phyloP scores from a whole-genome alignment of 1,139 yeast species.

The Yamadazyma triangularis region DNA sequence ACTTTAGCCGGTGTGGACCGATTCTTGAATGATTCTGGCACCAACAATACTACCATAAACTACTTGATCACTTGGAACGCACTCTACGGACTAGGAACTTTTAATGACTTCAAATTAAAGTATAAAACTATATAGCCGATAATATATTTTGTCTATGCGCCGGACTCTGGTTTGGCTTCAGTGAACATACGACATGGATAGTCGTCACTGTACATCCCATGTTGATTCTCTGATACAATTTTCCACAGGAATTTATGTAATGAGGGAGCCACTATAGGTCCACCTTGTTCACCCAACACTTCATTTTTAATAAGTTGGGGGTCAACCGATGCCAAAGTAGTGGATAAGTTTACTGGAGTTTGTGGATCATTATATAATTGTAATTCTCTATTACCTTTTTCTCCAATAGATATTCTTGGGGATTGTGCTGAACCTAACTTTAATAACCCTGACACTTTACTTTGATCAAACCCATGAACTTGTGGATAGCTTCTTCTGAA shows the following conservation, averaged over 20 bases:
- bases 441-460: conserved; percentile 70
- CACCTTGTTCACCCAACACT: conserved; percentile 61
- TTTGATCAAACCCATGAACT: conserved; percentile 62
- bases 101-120: conserved; percentile 4
- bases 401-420: conserved; percentile 72
- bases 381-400: conserved; percentile 67
- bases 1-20: conserved; percentile 11
- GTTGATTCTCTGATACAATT: conserved; percentile 57
- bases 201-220: conserved; percentile 63
- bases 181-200: conserved; percentile 76
- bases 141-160: background rate
- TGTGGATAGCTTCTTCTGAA: conserved; percentile 77
- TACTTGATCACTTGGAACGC: conserved; percentile 25
- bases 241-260: conserved; percentile 56
- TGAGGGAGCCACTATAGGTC: conserved; percentile 74
- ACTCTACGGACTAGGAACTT: conserved; percentile 10
- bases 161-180: conserved; percentile 16
- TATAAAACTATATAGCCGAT: background rate
- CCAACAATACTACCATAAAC: conserved; percentile 3
- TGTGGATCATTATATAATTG: conserved; percentile 38
- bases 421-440: conserved; percentile 59
- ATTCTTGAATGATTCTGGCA: conserved; percentile 10
- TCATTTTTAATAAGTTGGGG: conserved; percentile 53
- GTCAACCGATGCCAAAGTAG: conserved; percentile 46
- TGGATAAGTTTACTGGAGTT: conserved; percentile 45